Conservation (phyloP, 352 stramenopile species). For the Pythium rishiriense region DNA sequence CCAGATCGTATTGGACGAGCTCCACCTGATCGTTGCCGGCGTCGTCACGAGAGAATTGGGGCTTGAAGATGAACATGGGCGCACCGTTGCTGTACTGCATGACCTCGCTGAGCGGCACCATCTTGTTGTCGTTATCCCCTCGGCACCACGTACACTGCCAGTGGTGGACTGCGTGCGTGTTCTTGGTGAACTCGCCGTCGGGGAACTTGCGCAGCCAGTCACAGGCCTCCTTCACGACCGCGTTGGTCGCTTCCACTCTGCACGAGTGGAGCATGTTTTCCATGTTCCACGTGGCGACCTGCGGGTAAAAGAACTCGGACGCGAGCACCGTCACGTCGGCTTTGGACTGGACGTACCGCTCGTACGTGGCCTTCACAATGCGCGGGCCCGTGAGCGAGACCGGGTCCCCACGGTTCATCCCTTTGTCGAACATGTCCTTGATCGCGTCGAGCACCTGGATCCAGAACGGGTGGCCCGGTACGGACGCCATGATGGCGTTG, state of each 20-base stretch:
- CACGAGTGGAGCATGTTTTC: conserved; percentile 36
- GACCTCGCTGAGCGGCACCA: conserved; percentile 29
- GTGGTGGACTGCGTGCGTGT: conserved; percentile 48
- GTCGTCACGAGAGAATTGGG: too few species aligned
- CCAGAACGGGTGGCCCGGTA: conserved; percentile 50
- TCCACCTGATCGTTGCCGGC: too few species aligned
- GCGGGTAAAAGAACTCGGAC: conserved; percentile 54
- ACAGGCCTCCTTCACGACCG: conserved; percentile 33
- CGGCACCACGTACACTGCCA: conserved; percentile 66
- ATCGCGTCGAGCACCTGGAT: conserved; percentile 50
- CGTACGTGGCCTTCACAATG: conserved; percentile 49
- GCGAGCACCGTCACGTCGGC: conserved; percentile 32
- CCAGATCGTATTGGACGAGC: too few species aligned
- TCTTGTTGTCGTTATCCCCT: conserved; percentile 33
- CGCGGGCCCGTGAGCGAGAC: conserved; percentile 51
- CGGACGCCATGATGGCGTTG: conserved; percentile 62
- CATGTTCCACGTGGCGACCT: conserved; percentile 57
- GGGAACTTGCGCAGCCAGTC: conserved; percentile 42
- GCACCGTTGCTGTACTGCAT: conserved; percentile 20
- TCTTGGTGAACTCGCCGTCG: conserved; percentile 44
- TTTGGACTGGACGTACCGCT: conserved; percentile 5
- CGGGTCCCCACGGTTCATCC: conserved; percentile 26
- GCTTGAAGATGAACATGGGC: conserved; percentile 10
- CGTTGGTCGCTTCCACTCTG: conserved; percentile 29
- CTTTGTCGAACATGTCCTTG: conserved; percentile 38